Evolutionary conservation across 305 asterid species (phyloP).

Genomic region (Euphrasia arctica): DNA sequence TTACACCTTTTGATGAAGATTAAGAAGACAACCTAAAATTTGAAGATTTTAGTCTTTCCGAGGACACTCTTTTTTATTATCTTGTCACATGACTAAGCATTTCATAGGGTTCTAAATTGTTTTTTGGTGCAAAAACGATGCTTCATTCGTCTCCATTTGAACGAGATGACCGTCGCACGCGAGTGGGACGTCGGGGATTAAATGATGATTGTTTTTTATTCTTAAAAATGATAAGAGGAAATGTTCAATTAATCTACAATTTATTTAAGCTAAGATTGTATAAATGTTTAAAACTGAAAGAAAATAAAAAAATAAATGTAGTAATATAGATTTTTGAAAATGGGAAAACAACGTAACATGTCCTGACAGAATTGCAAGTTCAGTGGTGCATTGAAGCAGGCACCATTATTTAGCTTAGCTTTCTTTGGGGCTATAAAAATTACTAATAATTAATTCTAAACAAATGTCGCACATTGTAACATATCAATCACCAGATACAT

Average conservation of each 20-base stretch:
- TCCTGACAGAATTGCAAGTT: neutral
- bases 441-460: neutral
- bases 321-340: neutral
- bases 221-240: too few relatives aligned
- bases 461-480: neutral
- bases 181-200: too few relatives aligned
- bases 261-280: too few relatives aligned
- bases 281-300: too few relatives aligned
- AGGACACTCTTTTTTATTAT: conserved; percentile 33
- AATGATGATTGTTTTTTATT: too few relatives aligned
- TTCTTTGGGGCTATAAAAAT: neutral
- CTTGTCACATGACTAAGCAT: conserved; percentile 14
- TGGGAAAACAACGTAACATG: neutral
- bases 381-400: neutral
- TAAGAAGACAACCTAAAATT: conserved; percentile 35
- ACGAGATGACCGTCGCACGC: too few relatives aligned
- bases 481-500: neutral
- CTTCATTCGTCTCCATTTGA: neutral
- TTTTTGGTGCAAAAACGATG: neutral
- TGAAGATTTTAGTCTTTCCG: conserved; percentile 38
- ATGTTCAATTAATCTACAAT: too few relatives aligned
- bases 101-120: conserved; percentile 21
- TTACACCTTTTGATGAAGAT: conserved; percentile 28
- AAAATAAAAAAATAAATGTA: too few relatives aligned
- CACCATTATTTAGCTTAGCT: neutral